Evolutionary conservation across 495 filamentous ascomycete species (phyloP).

Genomic region (Penicillium silybi): DNA sequence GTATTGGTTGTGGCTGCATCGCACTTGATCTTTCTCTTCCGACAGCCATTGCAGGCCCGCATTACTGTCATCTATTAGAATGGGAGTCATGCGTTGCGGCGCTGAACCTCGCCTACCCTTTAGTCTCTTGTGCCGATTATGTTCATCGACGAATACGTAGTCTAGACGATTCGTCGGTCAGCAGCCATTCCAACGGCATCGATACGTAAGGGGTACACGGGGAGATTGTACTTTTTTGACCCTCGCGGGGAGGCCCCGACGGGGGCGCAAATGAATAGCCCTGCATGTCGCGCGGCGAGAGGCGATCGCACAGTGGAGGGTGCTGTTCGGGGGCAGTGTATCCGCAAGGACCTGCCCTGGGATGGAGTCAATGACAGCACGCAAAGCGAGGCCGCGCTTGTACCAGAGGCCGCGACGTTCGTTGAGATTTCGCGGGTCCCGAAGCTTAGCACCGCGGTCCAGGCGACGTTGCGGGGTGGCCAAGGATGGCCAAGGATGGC

Average conservation of each 20-base stretch:
- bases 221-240: slow-evolving; percentile 39
- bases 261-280: slow-evolving; percentile 48
- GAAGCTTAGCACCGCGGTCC: background rate
- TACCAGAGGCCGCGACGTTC: background rate
- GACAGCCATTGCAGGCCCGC: slow-evolving; percentile 96
- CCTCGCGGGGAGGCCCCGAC: slow-evolving; percentile 40
- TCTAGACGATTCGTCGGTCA: slow-evolving; percentile 50
- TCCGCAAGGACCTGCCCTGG: slow-evolving; percentile 17
- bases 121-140: slow-evolving; percentile 94
- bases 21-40: slow-evolving; percentile 82
- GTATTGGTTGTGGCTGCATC: slow-evolving; percentile 97
- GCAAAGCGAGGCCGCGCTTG: background rate
- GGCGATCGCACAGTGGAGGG: slow-evolving; percentile 1
- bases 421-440: background rate
- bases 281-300: slow-evolving; percentile 29
- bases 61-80: slow-evolving; percentile 60
- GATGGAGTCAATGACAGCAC: background rate
- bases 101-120: slow-evolving; percentile 63
- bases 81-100: slow-evolving; percentile 7
- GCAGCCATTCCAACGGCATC: background rate
- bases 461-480: background rate
- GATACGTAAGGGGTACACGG: background rate
- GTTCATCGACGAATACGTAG: slow-evolving; percentile 99
- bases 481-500: background rate
- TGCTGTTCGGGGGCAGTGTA: background rate